Evolutionary conservation across 768 basidiomycete species (phyloP), one percentile per base, ranked within the genome.

Genomic region (Phanerodontia chrysosporium): DNA sequence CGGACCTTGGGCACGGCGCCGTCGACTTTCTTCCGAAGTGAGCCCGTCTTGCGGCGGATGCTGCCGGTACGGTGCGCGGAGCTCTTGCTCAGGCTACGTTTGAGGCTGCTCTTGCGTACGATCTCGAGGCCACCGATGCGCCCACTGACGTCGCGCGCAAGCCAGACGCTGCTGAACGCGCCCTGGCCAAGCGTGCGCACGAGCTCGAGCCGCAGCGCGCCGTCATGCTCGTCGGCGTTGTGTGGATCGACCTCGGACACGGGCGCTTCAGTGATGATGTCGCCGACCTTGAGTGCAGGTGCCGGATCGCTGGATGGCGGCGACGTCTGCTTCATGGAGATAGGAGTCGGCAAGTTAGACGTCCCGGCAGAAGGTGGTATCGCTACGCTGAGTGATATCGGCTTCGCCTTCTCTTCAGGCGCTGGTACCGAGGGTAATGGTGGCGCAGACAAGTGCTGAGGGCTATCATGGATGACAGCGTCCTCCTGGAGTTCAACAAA

Each of bases 141-240:
- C 0, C 66, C 68, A 4, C 58, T 49, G 14, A 60, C 51, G 21
- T 68, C 66, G 46, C 80, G 76, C 1, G 87, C 89, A 7, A 89
- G 79, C 86, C 89, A 91, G 14, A 92, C 90, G 49, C 78, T 79
- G 49, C 84, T 86, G 70, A 92, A 92, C 1, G 88, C 82, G 44
- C 90, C 90, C 35, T 83, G 80, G 22, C 90, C 90, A 2, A 92
- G 77, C 3, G 76, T 71, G 1, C 75, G 76, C 29, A 83, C 63
- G 8, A 91, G 80, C 22, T 74, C 74, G 18, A 86, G 73, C 18
- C 76, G 56, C 44, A 65, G 52, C 39, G 62, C 63, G 6, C 32
- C 51, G 2, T 61, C 65, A 7, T 53, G 57, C 45, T 58, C 62
- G 4, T 55, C 64, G n/a, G 30, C 49, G 16, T 42, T 13, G 28